phyloP scores from a whole-genome alignment of 2,329 filamentous ascomycete species.

The Alternaria ventricosa region DNA sequence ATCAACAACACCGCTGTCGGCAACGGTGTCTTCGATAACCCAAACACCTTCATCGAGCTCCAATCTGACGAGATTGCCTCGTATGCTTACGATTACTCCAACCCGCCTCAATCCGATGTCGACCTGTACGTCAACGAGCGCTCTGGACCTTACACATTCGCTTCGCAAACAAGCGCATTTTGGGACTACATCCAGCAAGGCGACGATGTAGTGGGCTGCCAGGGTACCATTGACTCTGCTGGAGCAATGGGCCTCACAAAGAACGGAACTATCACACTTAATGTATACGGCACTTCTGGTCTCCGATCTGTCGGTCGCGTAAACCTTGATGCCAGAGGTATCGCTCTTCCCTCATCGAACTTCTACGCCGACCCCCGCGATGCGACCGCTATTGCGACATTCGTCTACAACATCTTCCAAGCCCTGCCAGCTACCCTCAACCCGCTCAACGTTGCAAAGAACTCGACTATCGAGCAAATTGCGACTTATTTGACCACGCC shows the following conservation, averaged over 20 bases:
- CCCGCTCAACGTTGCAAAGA: constrained; percentile 57
- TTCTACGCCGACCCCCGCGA: constrained; percentile 58
- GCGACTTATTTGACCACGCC: constrained; percentile 58
- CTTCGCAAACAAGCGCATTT: constrained; percentile 61
- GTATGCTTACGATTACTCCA: constrained; percentile 56
- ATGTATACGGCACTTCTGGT: constrained; percentile 64
- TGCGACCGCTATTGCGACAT: constrained; percentile 56
- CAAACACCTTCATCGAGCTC: constrained; percentile 62
- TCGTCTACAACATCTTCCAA: constrained; percentile 60
- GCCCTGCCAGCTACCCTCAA: constrained; percentile 53
- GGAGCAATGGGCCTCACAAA: constrained; percentile 52
- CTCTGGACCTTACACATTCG: constrained; percentile 61
- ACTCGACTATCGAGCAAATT: constrained; percentile 57
- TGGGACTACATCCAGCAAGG: constrained; percentile 57
- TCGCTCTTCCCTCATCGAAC: constrained; percentile 50
- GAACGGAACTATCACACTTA: constrained; percentile 61
- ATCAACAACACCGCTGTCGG: constrained; percentile 60
- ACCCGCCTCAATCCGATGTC: constrained; percentile 52
- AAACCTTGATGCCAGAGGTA: constrained; percentile 53
- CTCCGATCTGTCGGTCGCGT: constrained; percentile 58
- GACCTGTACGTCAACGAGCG: constrained; percentile 57
- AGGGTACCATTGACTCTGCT: constrained; percentile 61
- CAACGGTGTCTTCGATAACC: constrained; percentile 62
- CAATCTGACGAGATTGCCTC: constrained; percentile 53
- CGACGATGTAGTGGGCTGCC: constrained; percentile 56